Conservation (phyloP, 1,139 yeast species). For the Sugiyamaella sp. region DNA sequence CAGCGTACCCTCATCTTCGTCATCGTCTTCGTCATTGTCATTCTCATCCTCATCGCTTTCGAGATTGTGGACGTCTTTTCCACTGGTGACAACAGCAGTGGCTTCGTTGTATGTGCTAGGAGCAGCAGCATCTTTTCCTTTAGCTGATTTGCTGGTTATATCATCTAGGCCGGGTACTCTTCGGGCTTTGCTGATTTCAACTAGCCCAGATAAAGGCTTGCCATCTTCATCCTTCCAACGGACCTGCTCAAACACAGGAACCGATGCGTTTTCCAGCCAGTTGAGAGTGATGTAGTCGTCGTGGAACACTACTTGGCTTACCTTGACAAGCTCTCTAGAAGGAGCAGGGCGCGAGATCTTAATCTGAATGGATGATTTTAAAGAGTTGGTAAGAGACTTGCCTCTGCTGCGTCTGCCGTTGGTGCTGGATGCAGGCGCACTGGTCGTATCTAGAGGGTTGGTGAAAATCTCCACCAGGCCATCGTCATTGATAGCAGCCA, state of each 20-base stretch:
- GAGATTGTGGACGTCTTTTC: constrained; percentile 52
- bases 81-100: constrained; percentile 52
- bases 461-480: constrained; percentile 66
- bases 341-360: constrained; percentile 32
- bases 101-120: constrained; percentile 66
- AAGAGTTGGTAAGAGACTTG: constrained; percentile 32
- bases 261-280: constrained; percentile 74
- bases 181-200: constrained; percentile 31
- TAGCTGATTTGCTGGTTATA: constrained; percentile 35
- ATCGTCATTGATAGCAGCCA: constrained; percentile 65
- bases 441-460: constrained; percentile 44
- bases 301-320: constrained; percentile 50
- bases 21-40: constrained; percentile 39
- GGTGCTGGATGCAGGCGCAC: constrained; percentile 23
- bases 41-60: constrained; percentile 40
- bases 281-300: constrained; percentile 52
- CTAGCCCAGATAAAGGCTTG: constrained; percentile 26
- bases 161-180: constrained; percentile 25
- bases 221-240: constrained; percentile 53
- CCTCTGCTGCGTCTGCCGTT: constrained; percentile 41
- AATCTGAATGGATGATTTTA: constrained; percentile 31
- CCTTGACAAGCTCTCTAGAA: constrained; percentile 41
- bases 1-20: constrained; percentile 42
- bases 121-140: constrained; percentile 75
- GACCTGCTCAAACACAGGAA: constrained; percentile 65